Evolutionary conservation across 768 basidiomycete species (phyloP).

Genomic region (Termitomyces sp.): DNA sequence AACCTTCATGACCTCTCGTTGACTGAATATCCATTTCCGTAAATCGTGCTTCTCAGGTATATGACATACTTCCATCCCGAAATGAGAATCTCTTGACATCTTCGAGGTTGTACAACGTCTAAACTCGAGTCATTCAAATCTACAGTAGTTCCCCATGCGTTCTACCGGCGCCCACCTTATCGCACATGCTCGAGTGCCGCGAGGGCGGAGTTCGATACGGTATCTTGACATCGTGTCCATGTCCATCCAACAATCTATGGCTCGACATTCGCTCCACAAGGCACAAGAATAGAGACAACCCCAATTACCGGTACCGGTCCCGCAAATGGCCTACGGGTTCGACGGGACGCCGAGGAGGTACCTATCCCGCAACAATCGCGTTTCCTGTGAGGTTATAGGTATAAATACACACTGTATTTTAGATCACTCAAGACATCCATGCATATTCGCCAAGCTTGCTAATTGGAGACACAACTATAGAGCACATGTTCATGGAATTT

Average conservation of each 20-base stretch:
- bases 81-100: neutral
- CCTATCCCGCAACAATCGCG: neutral
- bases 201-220: neutral
- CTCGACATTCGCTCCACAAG: neutral
- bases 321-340: constrained; percentile 4
- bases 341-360: constrained; percentile 2
- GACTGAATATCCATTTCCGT: neutral
- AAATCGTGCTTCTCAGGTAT: neutral
- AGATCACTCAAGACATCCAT: neutral
- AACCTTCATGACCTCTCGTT: neutral
- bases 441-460: neutral
- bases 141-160: neutral
- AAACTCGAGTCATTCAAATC: neutral
- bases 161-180: neutral
- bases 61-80: neutral
- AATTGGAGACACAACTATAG: neutral
- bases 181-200: neutral
- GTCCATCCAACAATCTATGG: neutral
- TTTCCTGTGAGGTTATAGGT: neutral
- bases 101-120: neutral
- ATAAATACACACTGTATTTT: neutral
- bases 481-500: neutral
- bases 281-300: neutral
- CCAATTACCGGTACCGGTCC: constrained; percentile 8
- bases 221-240: neutral